These are phyloP conservation scores for Apiospora rasikravindrae DNA, from an alignment of 2,329 filamentous ascomycete genomes.

Conservation along the genomic window DNA sequence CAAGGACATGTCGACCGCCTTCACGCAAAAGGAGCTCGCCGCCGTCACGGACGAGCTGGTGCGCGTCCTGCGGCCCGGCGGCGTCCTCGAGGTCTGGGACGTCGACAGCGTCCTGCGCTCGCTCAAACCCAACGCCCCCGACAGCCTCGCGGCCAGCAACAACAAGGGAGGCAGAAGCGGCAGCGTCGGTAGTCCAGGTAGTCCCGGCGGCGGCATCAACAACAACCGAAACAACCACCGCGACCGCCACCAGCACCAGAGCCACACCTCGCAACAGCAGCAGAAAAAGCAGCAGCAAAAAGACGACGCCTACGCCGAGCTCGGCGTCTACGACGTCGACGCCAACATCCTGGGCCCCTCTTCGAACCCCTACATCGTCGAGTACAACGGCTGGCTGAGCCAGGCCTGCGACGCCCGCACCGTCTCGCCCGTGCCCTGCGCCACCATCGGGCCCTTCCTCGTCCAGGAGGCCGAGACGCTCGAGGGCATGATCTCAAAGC, in stretches of 20 bases:
- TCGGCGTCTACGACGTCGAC: slow-evolving; percentile 47
- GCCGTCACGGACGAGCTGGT: slow-evolving; percentile 62
- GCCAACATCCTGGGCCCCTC: slow-evolving; percentile 62
- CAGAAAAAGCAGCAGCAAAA: slow-evolving; percentile 26
- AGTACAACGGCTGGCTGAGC: slow-evolving; percentile 65
- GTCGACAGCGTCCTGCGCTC: slow-evolving; percentile 66
- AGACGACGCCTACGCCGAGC: slow-evolving; percentile 14
- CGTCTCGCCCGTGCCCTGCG: slow-evolving; percentile 61
- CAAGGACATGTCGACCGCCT: slow-evolving; percentile 34
- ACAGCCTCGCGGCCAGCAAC: neutral
- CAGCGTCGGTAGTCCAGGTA: slow-evolving; percentile 31
- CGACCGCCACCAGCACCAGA: slow-evolving; percentile 32
- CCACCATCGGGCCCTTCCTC: slow-evolving; percentile 62
- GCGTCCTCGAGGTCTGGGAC: slow-evolving; percentile 68
- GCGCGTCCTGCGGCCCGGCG: slow-evolving; percentile 63
- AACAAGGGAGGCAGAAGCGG: neutral
- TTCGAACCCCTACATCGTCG: slow-evolving; percentile 65
- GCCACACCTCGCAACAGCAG: slow-evolving; percentile 59
- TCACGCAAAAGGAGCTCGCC: slow-evolving; percentile 65
- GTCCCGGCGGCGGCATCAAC: slow-evolving; percentile 50
- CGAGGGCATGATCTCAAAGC: slow-evolving; percentile 57
- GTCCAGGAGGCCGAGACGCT: slow-evolving; percentile 59
- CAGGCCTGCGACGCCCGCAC: slow-evolving; percentile 61
- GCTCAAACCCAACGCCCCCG: slow-evolving; percentile 36
- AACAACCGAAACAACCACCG: too few species aligned